Conservation (phyloP, 2,329 filamentous ascomycete genomes). For the Microcera coccophila region DNA sequence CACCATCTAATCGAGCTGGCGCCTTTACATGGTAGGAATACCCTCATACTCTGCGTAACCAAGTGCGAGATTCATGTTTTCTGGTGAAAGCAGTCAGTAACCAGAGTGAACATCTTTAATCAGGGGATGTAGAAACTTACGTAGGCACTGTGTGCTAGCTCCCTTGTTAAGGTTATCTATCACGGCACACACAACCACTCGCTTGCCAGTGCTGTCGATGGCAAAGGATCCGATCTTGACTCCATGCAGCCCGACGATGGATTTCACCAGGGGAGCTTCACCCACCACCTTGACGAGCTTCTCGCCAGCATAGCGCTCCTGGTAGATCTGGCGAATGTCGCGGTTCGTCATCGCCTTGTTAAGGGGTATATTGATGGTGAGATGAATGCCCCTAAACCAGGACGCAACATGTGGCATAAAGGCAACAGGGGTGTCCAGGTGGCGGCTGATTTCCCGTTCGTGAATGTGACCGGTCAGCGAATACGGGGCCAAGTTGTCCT, state of each 20-base stretch:
- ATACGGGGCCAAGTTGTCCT: slow-evolving; percentile 81
- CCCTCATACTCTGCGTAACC: slow-evolving; percentile 87
- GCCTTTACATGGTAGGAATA: slow-evolving; percentile 56
- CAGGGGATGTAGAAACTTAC: slow-evolving; percentile 49
- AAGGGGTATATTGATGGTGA: slow-evolving; percentile 86
- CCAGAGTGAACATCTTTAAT: slow-evolving; percentile 1
- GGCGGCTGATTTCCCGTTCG: slow-evolving; percentile 80
- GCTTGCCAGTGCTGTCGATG: slow-evolving; percentile 80
- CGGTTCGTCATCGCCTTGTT: slow-evolving; percentile 82
- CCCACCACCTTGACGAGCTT: slow-evolving; percentile 90
- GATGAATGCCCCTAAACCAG: slow-evolving; percentile 95
- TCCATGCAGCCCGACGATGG: slow-evolving; percentile 79
- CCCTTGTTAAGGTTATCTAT: slow-evolving; percentile 95
- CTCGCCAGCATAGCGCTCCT: slow-evolving; percentile 93
- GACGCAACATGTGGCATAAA: slow-evolving; percentile 94
- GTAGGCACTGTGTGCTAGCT: slow-evolving; percentile 86
- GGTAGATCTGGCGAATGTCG: slow-evolving; percentile 90
- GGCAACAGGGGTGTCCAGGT: slow-evolving; percentile 69
- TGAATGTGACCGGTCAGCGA: slow-evolving; percentile 79
- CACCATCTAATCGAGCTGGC: no score
- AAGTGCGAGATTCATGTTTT: slow-evolving; percentile 92
- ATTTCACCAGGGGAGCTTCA: slow-evolving; percentile 80
- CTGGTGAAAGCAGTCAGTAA: slow-evolving; percentile 59
- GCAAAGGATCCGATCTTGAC: slow-evolving; percentile 94
- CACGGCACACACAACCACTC: slow-evolving; percentile 84